phyloP scores from a whole-genome alignment of 202 grass and related monocot species.

The Zizania palustris region DNA sequence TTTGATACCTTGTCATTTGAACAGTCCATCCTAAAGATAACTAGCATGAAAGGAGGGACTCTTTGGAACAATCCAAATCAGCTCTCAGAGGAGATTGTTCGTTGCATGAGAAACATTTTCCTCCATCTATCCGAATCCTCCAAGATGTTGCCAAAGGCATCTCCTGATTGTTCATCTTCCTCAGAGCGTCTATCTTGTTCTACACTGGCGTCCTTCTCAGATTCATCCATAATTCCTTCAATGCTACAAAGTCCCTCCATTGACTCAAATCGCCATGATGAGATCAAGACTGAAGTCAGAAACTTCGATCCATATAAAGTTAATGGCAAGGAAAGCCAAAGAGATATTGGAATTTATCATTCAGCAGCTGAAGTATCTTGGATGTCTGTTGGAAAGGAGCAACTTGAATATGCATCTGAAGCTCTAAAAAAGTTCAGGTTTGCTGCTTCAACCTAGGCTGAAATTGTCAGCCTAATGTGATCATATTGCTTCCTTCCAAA shows the following conservation, averaged over 20 bases:
- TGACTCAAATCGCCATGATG: slow-evolving; percentile 51
- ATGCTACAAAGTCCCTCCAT: slow-evolving; percentile 65
- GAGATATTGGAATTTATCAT: slow-evolving; percentile 77
- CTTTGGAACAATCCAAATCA: slow-evolving; percentile 83
- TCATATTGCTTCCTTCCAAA: slow-evolving; percentile 23
- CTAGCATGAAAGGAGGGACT: slow-evolving; percentile 60
- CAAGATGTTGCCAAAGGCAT: slow-evolving; percentile 52
- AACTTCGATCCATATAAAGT: slow-evolving; percentile 85
- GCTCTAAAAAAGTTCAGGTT: slow-evolving; percentile 98
- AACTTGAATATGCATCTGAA: slow-evolving; percentile 95
- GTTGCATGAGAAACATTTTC: slow-evolving; percentile 99
- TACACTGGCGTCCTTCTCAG: slow-evolving; percentile 70
- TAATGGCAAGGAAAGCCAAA: slow-evolving; percentile 68
- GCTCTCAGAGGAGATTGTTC: slow-evolving; percentile 96
- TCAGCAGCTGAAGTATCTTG: slow-evolving; percentile 82
- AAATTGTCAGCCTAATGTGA: not conserved
- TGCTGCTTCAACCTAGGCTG: slow-evolving; percentile 32
- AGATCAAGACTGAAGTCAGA: slow-evolving; percentile 45
- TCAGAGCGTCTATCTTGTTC: slow-evolving; percentile 67
- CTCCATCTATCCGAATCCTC: slow-evolving; percentile 89
- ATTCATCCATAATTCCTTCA: slow-evolving; percentile 64
- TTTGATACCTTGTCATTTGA: slow-evolving; percentile 54
- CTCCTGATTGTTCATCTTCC: slow-evolving; percentile 74
- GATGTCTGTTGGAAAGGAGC: slow-evolving; percentile 98
- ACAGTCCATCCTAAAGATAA: slow-evolving; percentile 56